Evolutionary conservation across 768 basidiomycete genomes (phyloP).

Genomic region (Serendipita vermifera): DNA sequence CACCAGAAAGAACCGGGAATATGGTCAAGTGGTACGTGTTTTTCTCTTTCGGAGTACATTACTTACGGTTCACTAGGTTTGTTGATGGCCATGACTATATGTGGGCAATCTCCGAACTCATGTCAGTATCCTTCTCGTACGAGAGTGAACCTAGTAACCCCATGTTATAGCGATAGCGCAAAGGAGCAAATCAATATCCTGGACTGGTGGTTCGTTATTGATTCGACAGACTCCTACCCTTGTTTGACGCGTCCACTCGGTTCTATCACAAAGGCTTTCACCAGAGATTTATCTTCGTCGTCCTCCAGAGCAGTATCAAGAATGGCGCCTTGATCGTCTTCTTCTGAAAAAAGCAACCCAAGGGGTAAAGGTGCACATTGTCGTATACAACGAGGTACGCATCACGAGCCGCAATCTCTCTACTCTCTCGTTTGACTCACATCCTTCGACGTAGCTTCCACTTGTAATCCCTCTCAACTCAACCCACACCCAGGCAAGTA

Average conservation of each 20-base stretch:
- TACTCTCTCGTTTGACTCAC: no score
- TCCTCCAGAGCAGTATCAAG: slow-evolving; percentile 30
- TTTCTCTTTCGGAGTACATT: background rate
- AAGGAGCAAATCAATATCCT: slow-evolving; percentile 30
- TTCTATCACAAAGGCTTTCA: slow-evolving; percentile 18
- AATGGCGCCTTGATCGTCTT: slow-evolving; percentile 32
- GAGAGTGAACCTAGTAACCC: background rate
- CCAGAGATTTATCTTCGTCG: slow-evolving; percentile 34
- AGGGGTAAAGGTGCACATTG: slow-evolving; percentile 32
- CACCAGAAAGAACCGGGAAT: slow-evolving; percentile 25
- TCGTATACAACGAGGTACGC: slow-evolving; percentile 29
- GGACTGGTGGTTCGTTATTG: slow-evolving; percentile 25
- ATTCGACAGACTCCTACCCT: no score
- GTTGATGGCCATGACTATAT: slow-evolving; percentile 35
- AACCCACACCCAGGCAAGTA: slow-evolving; percentile 21
- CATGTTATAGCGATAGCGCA: slow-evolving; percentile 14
- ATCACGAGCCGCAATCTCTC: background rate
- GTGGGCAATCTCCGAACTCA: slow-evolving; percentile 29
- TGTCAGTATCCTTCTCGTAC: slow-evolving; percentile 45
- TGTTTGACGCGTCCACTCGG: no score
- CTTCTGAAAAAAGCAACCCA: slow-evolving; percentile 30
- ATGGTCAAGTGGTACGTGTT: slow-evolving; percentile 25
- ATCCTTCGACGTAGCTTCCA: slow-evolving; percentile 21
- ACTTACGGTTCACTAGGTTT: slow-evolving; percentile 15
- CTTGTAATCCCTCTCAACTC: slow-evolving; percentile 27